A percentile compares a stretch with the other conserved stretches of the same genome.
phyloP scores from a whole-genome alignment of 345 rosid species.

The Salix udensis region DNA sequence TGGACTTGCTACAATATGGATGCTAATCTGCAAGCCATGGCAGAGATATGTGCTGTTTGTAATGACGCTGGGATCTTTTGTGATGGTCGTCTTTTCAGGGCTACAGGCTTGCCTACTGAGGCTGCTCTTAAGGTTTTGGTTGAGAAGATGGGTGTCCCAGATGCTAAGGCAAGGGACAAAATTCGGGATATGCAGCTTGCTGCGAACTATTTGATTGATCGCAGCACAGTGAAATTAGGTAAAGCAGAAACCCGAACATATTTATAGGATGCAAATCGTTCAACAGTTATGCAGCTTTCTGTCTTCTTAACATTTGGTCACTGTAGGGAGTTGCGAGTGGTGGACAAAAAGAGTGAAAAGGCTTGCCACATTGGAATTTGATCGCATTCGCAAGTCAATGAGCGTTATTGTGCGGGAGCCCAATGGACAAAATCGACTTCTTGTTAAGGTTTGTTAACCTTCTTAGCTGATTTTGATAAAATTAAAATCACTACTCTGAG shows the following conservation, averaged over 20 bases:
- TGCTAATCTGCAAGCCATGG: slow-evolving; percentile 76
- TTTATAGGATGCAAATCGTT: neutral
- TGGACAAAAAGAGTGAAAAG: slow-evolving; percentile 67
- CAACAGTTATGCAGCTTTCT: slow-evolving; percentile 7
- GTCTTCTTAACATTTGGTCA: slow-evolving; percentile 2
- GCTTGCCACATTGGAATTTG: slow-evolving; percentile 85
- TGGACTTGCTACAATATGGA: slow-evolving; percentile 85
- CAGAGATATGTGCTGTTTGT: slow-evolving; percentile 80
- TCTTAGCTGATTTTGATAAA: neutral
- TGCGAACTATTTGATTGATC: slow-evolving; percentile 55
- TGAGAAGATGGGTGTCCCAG: slow-evolving; percentile 85
- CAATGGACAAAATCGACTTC: slow-evolving; percentile 65
- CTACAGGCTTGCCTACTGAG: slow-evolving; percentile 93
- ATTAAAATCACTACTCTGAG: neutral
- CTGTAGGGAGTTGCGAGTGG: slow-evolving; percentile 72
- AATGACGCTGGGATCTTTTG: slow-evolving; percentile 76
- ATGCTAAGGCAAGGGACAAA: slow-evolving; percentile 48
- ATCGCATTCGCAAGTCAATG: slow-evolving; percentile 83
- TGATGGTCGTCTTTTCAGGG: slow-evolving; percentile 74
- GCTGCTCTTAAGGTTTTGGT: slow-evolving; percentile 92
- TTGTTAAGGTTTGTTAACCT: slow-evolving; percentile 57
- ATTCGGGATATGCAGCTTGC: slow-evolving; percentile 45
- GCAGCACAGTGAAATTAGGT: slow-evolving; percentile 65
- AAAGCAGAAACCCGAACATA: slow-evolving; percentile 14
- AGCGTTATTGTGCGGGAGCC: slow-evolving; percentile 71